Evolutionary conservation across 257 asterid genomes (phyloP).

Genomic region (Plantago elongata): DNA sequence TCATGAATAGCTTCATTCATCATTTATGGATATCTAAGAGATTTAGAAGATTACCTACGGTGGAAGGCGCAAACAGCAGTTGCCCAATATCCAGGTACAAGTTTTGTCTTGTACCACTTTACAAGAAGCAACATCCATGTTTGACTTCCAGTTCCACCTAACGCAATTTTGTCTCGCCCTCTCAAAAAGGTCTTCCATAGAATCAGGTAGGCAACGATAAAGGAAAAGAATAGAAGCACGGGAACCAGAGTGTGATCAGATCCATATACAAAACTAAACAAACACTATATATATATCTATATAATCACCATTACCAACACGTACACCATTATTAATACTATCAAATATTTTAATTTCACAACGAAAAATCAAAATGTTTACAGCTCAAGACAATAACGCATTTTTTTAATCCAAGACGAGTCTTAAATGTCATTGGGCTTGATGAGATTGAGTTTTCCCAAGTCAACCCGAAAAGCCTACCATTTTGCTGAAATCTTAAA

Average conservation of each 20-base stretch:
- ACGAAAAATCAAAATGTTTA: neutral
- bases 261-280: neutral
- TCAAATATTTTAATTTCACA: neutral
- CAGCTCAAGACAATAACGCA: slow-evolving; percentile 9
- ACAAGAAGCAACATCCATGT: neutral
- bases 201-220: slow-evolving; percentile 5
- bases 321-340: slow-evolving; percentile 4
- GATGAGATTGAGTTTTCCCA: slow-evolving; percentile 1
- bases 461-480: slow-evolving; percentile 3
- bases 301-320: neutral
- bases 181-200: slow-evolving; percentile 2
- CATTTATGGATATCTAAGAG: too few species aligned
- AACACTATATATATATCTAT: neutral
- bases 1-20: too few species aligned
- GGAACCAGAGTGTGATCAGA: slow-evolving; percentile 4
- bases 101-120: neutral
- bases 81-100: neutral
- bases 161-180: neutral
- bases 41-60: too few species aligned
- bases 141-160: slow-evolving; percentile 4
- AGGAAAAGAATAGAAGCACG: slow-evolving; percentile 5
- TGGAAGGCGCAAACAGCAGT: too few species aligned
- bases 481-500: slow-evolving; percentile 5
- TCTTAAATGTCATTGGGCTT: slow-evolving; percentile 9
- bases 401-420: neutral